These are phyloP conservation scores for Peltaster fructicola DNA, from an alignment of 2,329 filamentous ascomycete species.

Conservation along the genomic window DNA sequence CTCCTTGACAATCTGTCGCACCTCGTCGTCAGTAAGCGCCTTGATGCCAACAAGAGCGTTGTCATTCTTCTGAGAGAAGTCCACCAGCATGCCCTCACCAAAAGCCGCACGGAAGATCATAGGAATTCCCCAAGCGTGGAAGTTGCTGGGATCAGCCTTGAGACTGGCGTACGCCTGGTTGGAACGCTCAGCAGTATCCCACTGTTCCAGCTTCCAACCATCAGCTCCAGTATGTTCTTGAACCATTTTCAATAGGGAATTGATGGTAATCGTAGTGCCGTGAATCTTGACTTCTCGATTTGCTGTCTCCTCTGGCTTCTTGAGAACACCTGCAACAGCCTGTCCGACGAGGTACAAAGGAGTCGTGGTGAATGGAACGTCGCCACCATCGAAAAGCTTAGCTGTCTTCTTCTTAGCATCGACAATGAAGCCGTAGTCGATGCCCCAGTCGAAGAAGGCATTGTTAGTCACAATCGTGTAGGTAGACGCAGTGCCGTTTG, in stretches of 20 bases:
- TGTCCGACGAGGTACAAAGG: conserved; percentile 17
- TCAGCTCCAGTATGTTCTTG: conserved; percentile 1
- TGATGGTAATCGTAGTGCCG: conserved; percentile 19
- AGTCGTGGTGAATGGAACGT: conserved; percentile 17
- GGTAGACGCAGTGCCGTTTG: conserved; percentile 6
- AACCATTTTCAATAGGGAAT: conserved; percentile 17
- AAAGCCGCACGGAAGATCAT: conserved; percentile 1
- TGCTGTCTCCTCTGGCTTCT: conserved; percentile 18
- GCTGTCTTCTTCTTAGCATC: conserved; percentile 14
- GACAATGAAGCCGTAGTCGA: conserved; percentile 17
- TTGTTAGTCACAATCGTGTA: conserved; percentile 20
- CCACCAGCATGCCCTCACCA: conserved; percentile 1
- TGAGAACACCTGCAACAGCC: conserved; percentile 17
- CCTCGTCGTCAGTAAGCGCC: background rate
- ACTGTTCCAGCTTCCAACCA: conserved; percentile 1
- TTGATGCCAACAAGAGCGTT: conserved; percentile 3
- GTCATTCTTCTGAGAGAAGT: conserved; percentile 3
- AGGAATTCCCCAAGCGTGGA: conserved; percentile 2
- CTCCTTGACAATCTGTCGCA: too few relatives aligned
- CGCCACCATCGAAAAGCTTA: conserved; percentile 20
- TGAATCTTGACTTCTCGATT: conserved; percentile 23
- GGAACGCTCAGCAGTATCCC: too few relatives aligned
- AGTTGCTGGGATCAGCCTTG: conserved; percentile 1
- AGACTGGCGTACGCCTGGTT: conserved; percentile 1
- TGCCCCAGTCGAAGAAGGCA: conserved; percentile 22